Conservation (phyloP, 1,284 basidiomycete genomes). For the Sporisorium iseilematis-ciliati region DNA sequence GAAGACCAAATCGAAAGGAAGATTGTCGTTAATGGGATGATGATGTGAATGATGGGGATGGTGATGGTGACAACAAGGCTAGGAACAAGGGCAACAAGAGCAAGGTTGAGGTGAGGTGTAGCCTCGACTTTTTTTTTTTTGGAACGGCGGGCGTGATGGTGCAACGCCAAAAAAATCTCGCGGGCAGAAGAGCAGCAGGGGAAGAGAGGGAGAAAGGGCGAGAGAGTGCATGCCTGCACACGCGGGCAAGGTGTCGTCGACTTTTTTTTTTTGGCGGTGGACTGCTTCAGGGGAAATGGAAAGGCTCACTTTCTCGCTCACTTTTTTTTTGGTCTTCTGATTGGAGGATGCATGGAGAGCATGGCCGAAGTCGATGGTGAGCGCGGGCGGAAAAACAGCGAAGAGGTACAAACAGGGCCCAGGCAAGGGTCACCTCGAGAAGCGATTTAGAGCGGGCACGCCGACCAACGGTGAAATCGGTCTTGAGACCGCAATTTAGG, state of each 20-base stretch:
- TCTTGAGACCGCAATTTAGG: too few relatives aligned
- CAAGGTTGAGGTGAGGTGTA: neutral
- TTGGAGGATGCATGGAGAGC: slow-evolving; percentile 3
- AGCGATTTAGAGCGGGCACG: too few relatives aligned
- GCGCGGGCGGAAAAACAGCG: slow-evolving; percentile 4
- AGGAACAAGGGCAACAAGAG: neutral
- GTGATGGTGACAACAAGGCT: slow-evolving; percentile 14
- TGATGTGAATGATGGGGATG: slow-evolving; percentile 16
- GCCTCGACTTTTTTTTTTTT: slow-evolving; percentile 3
- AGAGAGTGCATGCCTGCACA: slow-evolving; percentile 7
- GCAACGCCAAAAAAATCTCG: slow-evolving; percentile 9
- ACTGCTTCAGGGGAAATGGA: slow-evolving; percentile 20
- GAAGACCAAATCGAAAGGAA: neutral
- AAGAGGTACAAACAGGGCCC: slow-evolving; percentile 5
- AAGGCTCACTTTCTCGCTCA: neutral
- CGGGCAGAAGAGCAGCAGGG: slow-evolving; percentile 4
- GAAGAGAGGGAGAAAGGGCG: neutral
- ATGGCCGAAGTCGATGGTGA: neutral
- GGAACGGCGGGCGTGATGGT: neutral
- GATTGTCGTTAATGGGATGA: slow-evolving; percentile 1
- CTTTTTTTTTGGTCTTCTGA: slow-evolving; percentile 18
- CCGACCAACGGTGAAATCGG: too few relatives aligned
- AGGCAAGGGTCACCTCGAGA: slow-evolving; percentile 12
- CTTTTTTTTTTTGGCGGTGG: neutral
- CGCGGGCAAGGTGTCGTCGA: slow-evolving; percentile 6